Evolutionary conservation across 108 stramenopile genomes (phyloP), one percentile per base, ranked within the genome.

Genomic region (Cyclostephanos tholiformis): DNA sequence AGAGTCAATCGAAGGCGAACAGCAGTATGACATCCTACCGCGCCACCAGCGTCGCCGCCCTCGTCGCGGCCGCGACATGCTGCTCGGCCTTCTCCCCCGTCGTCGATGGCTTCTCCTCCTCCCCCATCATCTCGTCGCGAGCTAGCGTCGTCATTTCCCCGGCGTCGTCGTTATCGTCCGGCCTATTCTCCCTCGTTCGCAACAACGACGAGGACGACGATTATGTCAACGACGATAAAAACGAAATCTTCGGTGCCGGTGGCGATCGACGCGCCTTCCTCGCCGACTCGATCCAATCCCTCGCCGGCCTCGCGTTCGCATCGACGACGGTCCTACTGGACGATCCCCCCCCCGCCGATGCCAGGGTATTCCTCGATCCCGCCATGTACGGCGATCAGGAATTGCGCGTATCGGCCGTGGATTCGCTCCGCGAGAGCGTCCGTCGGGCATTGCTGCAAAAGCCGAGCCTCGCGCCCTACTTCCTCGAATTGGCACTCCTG

Each of bases 331-430:
- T 32, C 32, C 32, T 32, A 32, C 4, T 4, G 32, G 4, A 32
- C 48, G 38, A 41, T 1, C 60, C 85, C 9, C 16, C 71, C 26
- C 75, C 88, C 39, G 91, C 91, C 12, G 82, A 80, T 1, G 94
- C 94, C 9, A 76, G 82, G 36, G 88, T 95, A 62, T 95, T 84
- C 66, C 88, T 95, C 60, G 94, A 95, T 82, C 94, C 94, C 17
- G 94, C 91, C 41, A 89, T 91, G 89, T 95, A 95, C 65, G 94
- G 94, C 30, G 94, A 95, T 70, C 94, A 95, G 85, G 94, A 95
- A 77, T 69, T 91, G 6, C 82, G 91, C 16, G 87, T 91, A 8
- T 84, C 91, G 44, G 91, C 94, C 44, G 91, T 95, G 66, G 89
- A 92, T 66, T 84, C 87, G 13, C 76, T 92, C 12, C 76, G 83